These are phyloP conservation scores for Epichloe festucae DNA, from an alignment of 2,329 filamentous ascomycete species.

Conservation along the genomic window DNA sequence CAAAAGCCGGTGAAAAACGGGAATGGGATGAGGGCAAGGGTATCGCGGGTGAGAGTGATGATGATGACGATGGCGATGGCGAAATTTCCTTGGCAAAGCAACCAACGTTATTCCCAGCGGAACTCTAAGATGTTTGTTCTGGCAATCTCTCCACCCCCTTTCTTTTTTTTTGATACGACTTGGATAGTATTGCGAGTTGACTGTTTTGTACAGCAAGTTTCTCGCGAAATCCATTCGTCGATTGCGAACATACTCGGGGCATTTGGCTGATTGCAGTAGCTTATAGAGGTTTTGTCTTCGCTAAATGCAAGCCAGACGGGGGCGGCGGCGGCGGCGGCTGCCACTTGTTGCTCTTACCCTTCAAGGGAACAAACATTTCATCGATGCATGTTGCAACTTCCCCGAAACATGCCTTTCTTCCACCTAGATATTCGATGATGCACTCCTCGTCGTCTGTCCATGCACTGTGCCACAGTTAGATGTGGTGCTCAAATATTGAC, in stretches of 20 bases:
- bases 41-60: constrained; percentile 1
- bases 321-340: neutral
- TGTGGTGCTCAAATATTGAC: no score
- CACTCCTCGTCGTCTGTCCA: no score
- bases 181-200: neutral
- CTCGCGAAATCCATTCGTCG: neutral
- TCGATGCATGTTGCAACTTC: neutral
- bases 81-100: neutral
- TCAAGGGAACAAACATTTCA: neutral
- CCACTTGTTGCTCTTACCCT: neutral
- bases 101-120: constrained; percentile 7
- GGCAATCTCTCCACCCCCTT: neutral
- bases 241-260: neutral
- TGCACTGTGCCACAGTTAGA: no score
- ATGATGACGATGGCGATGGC: neutral
- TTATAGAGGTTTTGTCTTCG: neutral
- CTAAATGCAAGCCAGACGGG: neutral
- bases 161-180: neutral
- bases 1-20: constrained; percentile 49
- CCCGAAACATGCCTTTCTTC: neutral
- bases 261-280: neutral
- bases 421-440: neutral
- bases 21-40: constrained; percentile 48
- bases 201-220: neutral
- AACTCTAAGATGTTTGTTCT: constrained; percentile 1